phyloP scores from a whole-genome alignment of 140 eudicot species.

The Ambrosia hybrid region DNA sequence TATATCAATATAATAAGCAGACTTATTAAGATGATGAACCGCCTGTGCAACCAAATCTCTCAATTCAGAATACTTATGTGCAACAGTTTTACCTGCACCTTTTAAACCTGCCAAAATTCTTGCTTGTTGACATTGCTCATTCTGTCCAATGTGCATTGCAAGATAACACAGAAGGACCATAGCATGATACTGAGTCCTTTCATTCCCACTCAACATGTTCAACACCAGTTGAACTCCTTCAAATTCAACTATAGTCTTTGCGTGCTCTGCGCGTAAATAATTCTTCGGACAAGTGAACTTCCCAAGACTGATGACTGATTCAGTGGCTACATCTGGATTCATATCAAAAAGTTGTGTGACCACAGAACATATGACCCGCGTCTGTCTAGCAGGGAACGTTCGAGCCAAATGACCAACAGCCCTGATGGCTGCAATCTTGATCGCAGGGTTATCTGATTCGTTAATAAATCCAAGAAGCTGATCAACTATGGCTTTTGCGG shows the following conservation, averaged over 20 bases:
- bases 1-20: conserved; percentile 26
- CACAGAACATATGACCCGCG: conserved; percentile 40
- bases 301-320: conserved; percentile 59
- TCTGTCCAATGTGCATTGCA: conserved; percentile 42
- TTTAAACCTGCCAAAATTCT: conserved; percentile 46
- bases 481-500: conserved; percentile 58
- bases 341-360: conserved; percentile 41
- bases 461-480: conserved; percentile 49
- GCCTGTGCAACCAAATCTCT: conserved; percentile 49
- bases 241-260: conserved; percentile 52
- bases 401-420: conserved; percentile 61
- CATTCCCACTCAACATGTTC: conserved; percentile 51
- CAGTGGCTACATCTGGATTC: conserved; percentile 51
- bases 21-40: conserved; percentile 34
- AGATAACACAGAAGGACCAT: conserved; percentile 55
- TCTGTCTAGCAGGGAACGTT: conserved; percentile 61
- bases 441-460: conserved; percentile 26
- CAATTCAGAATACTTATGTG: conserved; percentile 35
- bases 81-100: conserved; percentile 45
- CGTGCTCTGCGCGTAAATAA: conserved; percentile 50
- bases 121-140: conserved; percentile 40
- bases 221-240: conserved; percentile 40
- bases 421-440: conserved; percentile 51
- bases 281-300: conserved; percentile 58
- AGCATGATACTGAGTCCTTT: conserved; percentile 36